Base-by-base conservation (phyloP, 75 land plant species). In the Chamaecyparis obtusa region DNA sequence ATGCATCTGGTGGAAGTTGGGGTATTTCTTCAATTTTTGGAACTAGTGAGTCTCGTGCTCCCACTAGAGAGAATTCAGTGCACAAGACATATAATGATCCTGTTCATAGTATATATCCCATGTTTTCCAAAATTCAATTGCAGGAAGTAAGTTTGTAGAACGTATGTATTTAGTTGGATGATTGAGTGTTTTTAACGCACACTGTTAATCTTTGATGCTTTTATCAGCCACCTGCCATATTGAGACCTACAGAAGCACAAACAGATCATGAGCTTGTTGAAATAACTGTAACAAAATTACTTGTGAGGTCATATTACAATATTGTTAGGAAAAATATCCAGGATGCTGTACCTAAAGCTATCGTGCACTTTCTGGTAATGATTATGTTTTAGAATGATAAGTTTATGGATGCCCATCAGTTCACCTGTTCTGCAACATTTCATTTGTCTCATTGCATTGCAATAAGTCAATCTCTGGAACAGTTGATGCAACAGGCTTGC, bases 301-400 rank as follows among this genome's bases (percentile, higher is more conserved):
- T 91, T 60, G 71, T 91, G 56, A 91, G 90, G 82, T 91, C 91
- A 17, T 91, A 91, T 88, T 91, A 91, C 83, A 91, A 91, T 83
- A 91, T 91, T 89, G 92, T 91, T n/a, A 88, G 92, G 60, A 91
- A 90, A 85, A 91, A 91, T 67, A 85, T 91, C 46, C 93, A 91
- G 78, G 92, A 89, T 80, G 84, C 83, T 37, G 91, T 91, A 78
- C 91, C 92, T 54, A 91, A 91, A 87, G 91, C 92, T 37, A 89
- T 89, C 64, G 89, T 91, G 98, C 99, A 98, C 80, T 98, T 98
- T 86, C 88, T 98, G 98, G 99, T 98, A 92, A 88, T 57, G 15
- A 51, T 51, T 51, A 14, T 51, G 13, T 51, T 13, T 51, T 51
- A 60, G 19, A 24, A 21, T 17, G 24, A 24, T 3, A 21, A 60